A percentile compares a stretch with the other conserved stretches of the same genome.
phyloP scores from a whole-genome alignment of 2,329 filamentous ascomycete genomes.

The Chrysoporthe austroafricana region DNA sequence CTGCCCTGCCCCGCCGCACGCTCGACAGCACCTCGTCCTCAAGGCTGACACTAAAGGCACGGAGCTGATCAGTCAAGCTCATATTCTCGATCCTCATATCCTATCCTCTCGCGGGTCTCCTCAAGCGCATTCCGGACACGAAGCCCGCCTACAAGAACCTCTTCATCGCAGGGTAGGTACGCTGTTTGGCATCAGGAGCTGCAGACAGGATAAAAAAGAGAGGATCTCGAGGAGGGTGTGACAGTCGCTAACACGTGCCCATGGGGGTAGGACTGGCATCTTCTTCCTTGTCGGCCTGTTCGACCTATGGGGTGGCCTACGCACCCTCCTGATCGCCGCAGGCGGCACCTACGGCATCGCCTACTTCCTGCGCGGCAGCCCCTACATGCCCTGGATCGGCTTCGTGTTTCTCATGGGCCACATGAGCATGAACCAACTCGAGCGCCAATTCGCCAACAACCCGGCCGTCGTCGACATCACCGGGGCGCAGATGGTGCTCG shows the following conservation, averaged over 20 bases:
- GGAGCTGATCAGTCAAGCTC: constrained; percentile 77
- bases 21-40: background rate
- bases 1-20: constrained; percentile 4
- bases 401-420: constrained; percentile 96
- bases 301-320: constrained; percentile 84
- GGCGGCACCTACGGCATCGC: constrained; percentile 82
- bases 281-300: constrained; percentile 96
- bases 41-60: constrained; percentile 7
- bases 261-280: constrained; percentile 65
- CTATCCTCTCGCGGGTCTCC: constrained; percentile 83
- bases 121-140: constrained; percentile 88
- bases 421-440: constrained; percentile 88
- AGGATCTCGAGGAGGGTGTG: background rate
- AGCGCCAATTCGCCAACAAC: constrained; percentile 72
- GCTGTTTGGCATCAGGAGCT: background rate
- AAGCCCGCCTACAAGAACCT: constrained; percentile 84
- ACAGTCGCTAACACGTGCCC: constrained; percentile 2
- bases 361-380: constrained; percentile 74
- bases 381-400: constrained; percentile 96
- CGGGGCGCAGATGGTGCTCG: constrained; percentile 94
- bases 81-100: constrained; percentile 89
- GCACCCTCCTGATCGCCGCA: constrained; percentile 79
- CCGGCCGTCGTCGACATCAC: constrained; percentile 82
- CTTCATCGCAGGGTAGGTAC: constrained; percentile 75
- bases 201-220: background rate